These are phyloP conservation scores for Colletotrichum tropicicola DNA, from an alignment of 2,329 filamentous ascomycete genomes.

Conservation along the genomic window DNA sequence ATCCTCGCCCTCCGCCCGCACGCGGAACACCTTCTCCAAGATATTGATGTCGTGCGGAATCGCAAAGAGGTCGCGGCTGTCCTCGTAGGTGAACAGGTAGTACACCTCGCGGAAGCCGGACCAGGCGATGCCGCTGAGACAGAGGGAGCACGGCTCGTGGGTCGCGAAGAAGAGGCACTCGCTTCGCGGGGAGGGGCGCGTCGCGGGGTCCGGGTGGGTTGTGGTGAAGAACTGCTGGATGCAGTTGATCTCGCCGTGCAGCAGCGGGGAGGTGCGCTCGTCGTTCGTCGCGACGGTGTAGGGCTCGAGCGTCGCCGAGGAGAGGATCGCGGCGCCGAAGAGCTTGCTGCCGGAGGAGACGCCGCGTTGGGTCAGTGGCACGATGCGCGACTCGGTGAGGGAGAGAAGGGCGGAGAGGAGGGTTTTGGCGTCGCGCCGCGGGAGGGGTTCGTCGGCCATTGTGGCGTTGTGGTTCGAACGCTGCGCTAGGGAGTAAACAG, in stretches of 20 bases:
- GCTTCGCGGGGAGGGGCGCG: conserved; percentile 47
- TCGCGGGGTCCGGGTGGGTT: conserved; percentile 41
- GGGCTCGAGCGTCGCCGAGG: conserved; percentile 48
- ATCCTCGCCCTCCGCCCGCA: conserved; percentile 48
- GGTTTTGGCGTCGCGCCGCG: conserved; percentile 27
- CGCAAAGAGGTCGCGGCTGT: conserved; percentile 62
- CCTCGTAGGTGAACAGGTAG: conserved; percentile 68
- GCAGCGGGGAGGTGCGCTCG: conserved; percentile 61
- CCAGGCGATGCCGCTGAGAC: conserved; percentile 66
- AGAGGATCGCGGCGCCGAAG: conserved; percentile 65
- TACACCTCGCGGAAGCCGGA: conserved; percentile 65
- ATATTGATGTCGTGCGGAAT: conserved; percentile 69
- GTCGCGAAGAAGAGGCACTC: conserved; percentile 68
- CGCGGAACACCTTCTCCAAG: conserved; percentile 62
- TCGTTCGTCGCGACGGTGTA: conserved; percentile 65
- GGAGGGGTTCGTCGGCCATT: conserved; percentile 30
- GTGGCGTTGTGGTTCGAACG: too few relatives aligned
- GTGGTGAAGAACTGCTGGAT: conserved; percentile 64
- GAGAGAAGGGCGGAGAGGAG: conserved; percentile 51
- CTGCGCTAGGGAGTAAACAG: too few relatives aligned
- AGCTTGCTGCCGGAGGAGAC: conserved; percentile 63
- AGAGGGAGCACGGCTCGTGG: conserved; percentile 67
- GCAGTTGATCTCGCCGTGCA: conserved; percentile 69
- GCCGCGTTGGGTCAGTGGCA: conserved; percentile 59
- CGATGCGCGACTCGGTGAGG: conserved; percentile 54